Evolutionary conservation across 148 eudicot genomes (phyloP), one percentile per base, ranked within the genome.

Genomic region (Nyssa sinensis): DNA sequence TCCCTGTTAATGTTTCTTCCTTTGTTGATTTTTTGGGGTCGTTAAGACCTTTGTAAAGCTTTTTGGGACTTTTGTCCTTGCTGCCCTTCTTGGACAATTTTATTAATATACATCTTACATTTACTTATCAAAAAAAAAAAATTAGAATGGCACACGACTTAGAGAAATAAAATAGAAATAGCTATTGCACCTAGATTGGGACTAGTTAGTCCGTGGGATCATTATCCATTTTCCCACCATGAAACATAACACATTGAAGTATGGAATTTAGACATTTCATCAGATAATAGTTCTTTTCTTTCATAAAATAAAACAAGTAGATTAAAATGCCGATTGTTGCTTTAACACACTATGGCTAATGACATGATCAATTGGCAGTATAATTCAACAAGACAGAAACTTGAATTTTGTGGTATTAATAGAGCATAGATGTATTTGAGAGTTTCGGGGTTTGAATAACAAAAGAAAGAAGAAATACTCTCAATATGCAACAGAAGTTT

Each of bases 401-500:
- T 67, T 67, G 21, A 67, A 47, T 0, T 67, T n/a, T 41, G 27
- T 34, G 33, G 33, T 25, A 41, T 47, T 1, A 27, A 25, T 24
- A 12, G 30, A 65, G 34, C 67, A 65, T 19, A 7, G 47, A 66
- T 7, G 19, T 12, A 16, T 66, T 37, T 11, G 24, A 66, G 69
- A 37, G 47, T 66, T 37, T 9, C 51, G 16, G n/a, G 24, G 23
- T 66, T 37, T 11, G 8, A 66, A 35, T 7, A 64, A 64, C 5
- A 64, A 64, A 34, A 32, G 1, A 44, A 67, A 21, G 21, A 9
- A 41, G 0, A n/a, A n/a, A n/a, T n/a, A n/a, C n/a, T 21, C 27
- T 12, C 66, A 44, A 57, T 25, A 28, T 49, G 60, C 30, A 47
- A 61, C 67, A 81, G 31, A 24, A 74, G 41, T 24, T 72, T 17